Evolutionary conservation across 495 filamentous ascomycete species (phyloP).

Genomic region (Elasticomyces elasticus): DNA sequence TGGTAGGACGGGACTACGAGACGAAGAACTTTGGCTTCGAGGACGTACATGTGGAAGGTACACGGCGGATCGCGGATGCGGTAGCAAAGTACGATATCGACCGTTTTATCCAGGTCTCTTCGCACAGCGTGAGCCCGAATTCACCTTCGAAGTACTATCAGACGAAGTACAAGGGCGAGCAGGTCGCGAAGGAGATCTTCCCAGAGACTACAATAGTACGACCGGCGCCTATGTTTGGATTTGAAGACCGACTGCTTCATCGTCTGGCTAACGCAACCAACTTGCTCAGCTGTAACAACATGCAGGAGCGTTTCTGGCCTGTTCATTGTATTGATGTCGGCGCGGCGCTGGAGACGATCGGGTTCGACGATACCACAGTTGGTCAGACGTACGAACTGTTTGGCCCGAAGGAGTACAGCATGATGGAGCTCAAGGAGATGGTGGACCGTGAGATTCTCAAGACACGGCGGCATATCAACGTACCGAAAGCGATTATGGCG

Average conservation of each 20-base stretch:
- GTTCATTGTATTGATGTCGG: conserved; percentile 82
- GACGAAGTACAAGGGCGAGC: conserved; percentile 78
- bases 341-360: conserved; percentile 73
- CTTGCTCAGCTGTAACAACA: conserved; percentile 78
- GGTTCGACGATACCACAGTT: conserved; percentile 79
- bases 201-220: conserved; percentile 97
- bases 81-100: conserved; percentile 98
- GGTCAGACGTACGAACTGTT: conserved; percentile 90
- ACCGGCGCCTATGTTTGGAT: conserved; percentile 86
- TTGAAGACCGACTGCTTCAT: conserved; percentile 85
- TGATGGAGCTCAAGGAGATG: conserved; percentile 71
- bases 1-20: conserved; percentile 84
- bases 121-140: conserved; percentile 74
- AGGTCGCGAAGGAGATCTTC: conserved; percentile 79
- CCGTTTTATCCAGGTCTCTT: conserved; percentile 93
- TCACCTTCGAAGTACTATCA: conserved; percentile 79
- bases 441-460: conserved; percentile 90
- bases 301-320: conserved; percentile 84
- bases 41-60: conserved; percentile 89
- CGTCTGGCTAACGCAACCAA: conserved; percentile 69
- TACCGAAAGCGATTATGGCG: conserved; percentile 72
- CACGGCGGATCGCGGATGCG: conserved; percentile 90
- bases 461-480: conserved; percentile 78
- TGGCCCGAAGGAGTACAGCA: conserved; percentile 86
- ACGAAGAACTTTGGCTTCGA: conserved; percentile 95